These are phyloP conservation scores for Agrocybe chaxingu DNA, from an alignment of 768 basidiomycete genomes.

Conservation along the genomic window DNA sequence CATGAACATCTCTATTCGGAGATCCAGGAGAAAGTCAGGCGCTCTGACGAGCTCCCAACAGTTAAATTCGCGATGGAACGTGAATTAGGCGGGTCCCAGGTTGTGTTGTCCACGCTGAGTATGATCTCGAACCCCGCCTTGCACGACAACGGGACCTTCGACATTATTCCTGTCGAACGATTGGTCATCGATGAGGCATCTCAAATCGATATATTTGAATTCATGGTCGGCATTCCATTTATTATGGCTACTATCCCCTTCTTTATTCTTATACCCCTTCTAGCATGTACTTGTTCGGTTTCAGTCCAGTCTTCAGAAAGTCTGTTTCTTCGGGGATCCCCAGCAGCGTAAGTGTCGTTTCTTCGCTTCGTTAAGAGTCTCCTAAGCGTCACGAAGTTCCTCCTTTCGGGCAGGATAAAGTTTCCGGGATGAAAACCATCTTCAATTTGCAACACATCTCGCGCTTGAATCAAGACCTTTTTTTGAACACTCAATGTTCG, in stretches of 20 bases:
- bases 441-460: slow-evolving; percentile 43
- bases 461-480: slow-evolving; percentile 18
- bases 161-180: slow-evolving; percentile 36
- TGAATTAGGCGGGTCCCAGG: slow-evolving; percentile 24
- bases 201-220: slow-evolving; percentile 46
- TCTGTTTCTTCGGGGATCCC: slow-evolving; percentile 55
- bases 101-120: slow-evolving; percentile 46
- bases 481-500: slow-evolving; percentile 50
- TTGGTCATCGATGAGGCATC: slow-evolving; percentile 59
- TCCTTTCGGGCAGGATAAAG: slow-evolving; percentile 43
- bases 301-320: slow-evolving; percentile 30
- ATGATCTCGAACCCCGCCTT: slow-evolving; percentile 47
- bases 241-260: not conserved
- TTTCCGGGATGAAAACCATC: slow-evolving; percentile 37
- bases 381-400: slow-evolving; percentile 34
- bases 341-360: slow-evolving; percentile 39
- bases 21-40: slow-evolving; percentile 31
- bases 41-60: slow-evolving; percentile 37
- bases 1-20: slow-evolving; percentile 46
- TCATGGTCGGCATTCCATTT: slow-evolving; percentile 31
- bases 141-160: slow-evolving; percentile 28
- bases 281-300: slow-evolving; percentile 45
- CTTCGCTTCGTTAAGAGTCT: not conserved
- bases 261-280: not conserved
- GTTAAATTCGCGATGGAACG: slow-evolving; percentile 17